Evolutionary conservation across 768 basidiomycete species (phyloP).

Genomic region (Heimioporus sp.): DNA sequence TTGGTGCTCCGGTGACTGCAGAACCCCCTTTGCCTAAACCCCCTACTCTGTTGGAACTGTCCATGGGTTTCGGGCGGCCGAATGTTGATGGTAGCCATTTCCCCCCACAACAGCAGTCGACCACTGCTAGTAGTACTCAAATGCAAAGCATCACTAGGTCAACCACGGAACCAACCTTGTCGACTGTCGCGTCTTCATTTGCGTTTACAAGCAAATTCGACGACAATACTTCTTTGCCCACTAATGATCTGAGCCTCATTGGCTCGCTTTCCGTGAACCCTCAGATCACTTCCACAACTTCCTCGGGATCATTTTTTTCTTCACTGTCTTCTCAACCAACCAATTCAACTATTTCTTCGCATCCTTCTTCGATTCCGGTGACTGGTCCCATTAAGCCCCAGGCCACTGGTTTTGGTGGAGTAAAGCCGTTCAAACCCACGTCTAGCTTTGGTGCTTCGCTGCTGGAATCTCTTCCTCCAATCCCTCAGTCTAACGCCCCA

Average conservation of each 20-base stretch:
- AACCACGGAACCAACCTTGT: conserved; percentile 47
- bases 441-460: conserved; percentile 78
- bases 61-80: conserved; percentile 44
- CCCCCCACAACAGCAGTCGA: conserved; percentile 26
- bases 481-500: conserved; percentile 55
- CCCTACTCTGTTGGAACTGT: conserved; percentile 80
- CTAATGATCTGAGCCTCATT: conserved; percentile 9
- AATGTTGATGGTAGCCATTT: conserved; percentile 27
- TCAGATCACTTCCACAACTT: conserved; percentile 41
- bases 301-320: conserved; percentile 48
- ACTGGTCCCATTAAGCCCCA: conserved; percentile 39
- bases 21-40: conserved; percentile 68
- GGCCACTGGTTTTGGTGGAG: conserved; percentile 51
- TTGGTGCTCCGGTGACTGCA: conserved; percentile 68
- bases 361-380: conserved; percentile 33
- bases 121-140: conserved; percentile 29
- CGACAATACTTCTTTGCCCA: conserved; percentile 5
- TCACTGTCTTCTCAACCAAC: conserved; percentile 51
- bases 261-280: conserved; percentile 24
- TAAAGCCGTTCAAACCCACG: conserved; percentile 82
- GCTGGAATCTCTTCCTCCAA: conserved; percentile 70
- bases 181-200: conserved; percentile 76
- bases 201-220: conserved; percentile 39
- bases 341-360: conserved; percentile 37
- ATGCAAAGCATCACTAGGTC: conserved; percentile 24